Percentiles rank a stretch among this genome's conserved stretches.
phyloP scores from a whole-genome alignment of 805 yeast species.

The Wickerhamomyces chambardii region DNA sequence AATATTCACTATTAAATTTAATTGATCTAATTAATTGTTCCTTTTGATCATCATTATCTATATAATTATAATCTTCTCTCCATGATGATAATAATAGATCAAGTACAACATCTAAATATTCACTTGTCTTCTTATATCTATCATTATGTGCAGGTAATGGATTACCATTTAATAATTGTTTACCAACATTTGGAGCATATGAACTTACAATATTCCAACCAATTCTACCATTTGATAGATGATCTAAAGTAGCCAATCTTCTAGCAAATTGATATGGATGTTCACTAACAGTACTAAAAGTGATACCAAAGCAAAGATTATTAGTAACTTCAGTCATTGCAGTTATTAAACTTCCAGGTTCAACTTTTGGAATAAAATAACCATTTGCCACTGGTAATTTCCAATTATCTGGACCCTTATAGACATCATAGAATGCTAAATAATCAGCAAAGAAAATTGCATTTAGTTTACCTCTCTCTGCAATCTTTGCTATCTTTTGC shows the following conservation, averaged over 20 bases:
- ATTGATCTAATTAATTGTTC: constrained; percentile 25
- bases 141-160: constrained; percentile 29
- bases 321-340: constrained; percentile 32
- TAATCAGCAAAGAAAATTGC: constrained; percentile 31
- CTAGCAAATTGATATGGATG: constrained; percentile 32
- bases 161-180: constrained; percentile 27
- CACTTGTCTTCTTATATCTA: constrained; percentile 30
- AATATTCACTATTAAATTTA: constrained; percentile 27
- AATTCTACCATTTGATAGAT: constrained; percentile 30
- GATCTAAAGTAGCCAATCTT: constrained; percentile 32
- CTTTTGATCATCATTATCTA: constrained; percentile 19
- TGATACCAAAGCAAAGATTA: constrained; percentile 29
- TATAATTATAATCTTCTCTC: constrained; percentile 25
- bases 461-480: constrained; percentile 29
- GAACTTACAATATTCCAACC: constrained; percentile 42
- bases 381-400: constrained; percentile 22
- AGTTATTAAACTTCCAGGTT: constrained; percentile 24
- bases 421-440: constrained; percentile 30
- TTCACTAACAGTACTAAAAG: constrained; percentile 33
- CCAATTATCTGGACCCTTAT: constrained; percentile 27
- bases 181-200: constrained; percentile 32
- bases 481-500: constrained; percentile 25
- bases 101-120: constrained; percentile 28
- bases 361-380: constrained; percentile 20
- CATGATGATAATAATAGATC: constrained; percentile 29